A percentile compares a stretch with the other conserved stretches of the same genome.
phyloP scores from a whole-genome alignment of 176 grass and related monocot genomes.

The Saccharum officinarum region DNA sequence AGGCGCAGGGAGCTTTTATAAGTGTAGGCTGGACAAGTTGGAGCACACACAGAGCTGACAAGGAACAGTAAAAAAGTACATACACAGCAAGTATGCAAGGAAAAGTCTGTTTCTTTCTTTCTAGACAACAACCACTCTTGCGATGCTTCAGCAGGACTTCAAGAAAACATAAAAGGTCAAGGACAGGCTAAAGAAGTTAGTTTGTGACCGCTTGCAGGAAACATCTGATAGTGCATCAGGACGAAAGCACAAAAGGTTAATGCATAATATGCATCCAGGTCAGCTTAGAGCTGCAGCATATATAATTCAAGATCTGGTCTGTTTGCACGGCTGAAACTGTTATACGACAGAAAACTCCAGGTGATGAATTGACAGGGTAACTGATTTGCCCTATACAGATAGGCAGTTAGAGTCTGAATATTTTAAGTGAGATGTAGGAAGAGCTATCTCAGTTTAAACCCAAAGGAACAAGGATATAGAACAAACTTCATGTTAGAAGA shows the following conservation, averaged over 20 bases:
- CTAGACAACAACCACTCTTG: neutral
- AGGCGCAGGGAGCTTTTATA: neutral
- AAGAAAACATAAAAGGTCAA: neutral
- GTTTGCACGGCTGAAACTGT: neutral
- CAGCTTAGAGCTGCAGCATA: neutral
- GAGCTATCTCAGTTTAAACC: neutral
- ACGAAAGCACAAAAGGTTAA: neutral
- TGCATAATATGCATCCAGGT: neutral
- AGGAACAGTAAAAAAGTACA: neutral
- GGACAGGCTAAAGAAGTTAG: neutral
- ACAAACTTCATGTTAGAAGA: neutral
- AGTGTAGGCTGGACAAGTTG: slow-evolving; percentile 12
- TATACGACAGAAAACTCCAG: neutral
- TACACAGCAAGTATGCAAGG: neutral
- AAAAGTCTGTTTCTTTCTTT: neutral
- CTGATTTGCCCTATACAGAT: neutral
- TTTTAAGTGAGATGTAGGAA: neutral
- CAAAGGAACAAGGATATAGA: neutral
- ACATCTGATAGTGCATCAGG: neutral
- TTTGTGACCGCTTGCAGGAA: neutral
- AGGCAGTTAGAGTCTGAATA: neutral
- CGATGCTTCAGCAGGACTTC: neutral
- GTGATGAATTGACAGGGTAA: slow-evolving; percentile 3
- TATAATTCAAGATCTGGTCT: neutral
- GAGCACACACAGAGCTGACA: neutral